Conservation (phyloP, 331 rosid species). For the Pyracantha coccinea region DNA sequence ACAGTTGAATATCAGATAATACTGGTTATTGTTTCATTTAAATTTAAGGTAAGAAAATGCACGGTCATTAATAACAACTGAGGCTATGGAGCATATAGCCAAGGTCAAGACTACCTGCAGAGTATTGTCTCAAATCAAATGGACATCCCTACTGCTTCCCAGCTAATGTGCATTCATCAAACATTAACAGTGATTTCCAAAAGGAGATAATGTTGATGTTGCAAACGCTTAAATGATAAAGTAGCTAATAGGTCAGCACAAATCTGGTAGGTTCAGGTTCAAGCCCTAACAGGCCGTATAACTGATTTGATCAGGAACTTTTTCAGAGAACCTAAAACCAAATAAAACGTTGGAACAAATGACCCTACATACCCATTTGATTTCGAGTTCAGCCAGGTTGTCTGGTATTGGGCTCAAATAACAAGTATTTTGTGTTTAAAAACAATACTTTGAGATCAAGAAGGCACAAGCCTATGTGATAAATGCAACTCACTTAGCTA, state of each 20-base stretch:
- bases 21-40: neutral
- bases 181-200: neutral
- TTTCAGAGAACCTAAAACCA: neutral
- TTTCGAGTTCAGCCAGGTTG: neutral
- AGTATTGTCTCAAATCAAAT: neutral
- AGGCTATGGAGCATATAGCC: neutral
- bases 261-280: neutral
- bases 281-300: neutral
- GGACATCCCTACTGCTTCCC: neutral
- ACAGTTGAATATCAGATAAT: slow-evolving; percentile 7
- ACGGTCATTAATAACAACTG: neutral
- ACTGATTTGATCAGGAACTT: neutral
- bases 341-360: neutral
- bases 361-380: neutral
- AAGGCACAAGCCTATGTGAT: neutral
- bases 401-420: neutral
- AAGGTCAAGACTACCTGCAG: neutral
- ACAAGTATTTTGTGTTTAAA: neutral
- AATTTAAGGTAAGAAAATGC: neutral
- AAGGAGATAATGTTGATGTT: neutral
- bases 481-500: neutral
- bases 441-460: neutral
- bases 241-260: neutral
- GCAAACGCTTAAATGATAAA: neutral
- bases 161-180: neutral